phyloP scores from a whole-genome alignment of 441 rosid species.

The Cnidoscolus chayamansa region DNA sequence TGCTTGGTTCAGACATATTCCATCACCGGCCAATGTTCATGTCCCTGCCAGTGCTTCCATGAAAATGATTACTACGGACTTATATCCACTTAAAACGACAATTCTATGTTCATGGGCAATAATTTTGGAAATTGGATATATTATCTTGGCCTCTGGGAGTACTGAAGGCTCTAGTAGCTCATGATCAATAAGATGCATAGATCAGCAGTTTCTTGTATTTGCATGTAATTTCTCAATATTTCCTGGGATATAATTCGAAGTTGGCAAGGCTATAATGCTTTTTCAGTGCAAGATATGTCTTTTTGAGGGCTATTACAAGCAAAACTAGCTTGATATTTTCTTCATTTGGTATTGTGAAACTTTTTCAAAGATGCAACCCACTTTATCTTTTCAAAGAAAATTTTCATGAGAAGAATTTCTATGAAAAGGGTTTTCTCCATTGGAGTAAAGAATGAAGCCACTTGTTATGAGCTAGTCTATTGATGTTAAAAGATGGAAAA shows the following conservation, averaged over 20 bases:
- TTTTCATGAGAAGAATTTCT: slow-evolving; percentile 7
- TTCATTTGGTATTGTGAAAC: neutral
- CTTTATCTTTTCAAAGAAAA: slow-evolving; percentile 2
- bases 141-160: neutral
- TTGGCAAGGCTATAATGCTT: neutral
- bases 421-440: slow-evolving; percentile 1
- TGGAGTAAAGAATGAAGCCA: slow-evolving; percentile 10
- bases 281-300: slow-evolving; percentile 14
- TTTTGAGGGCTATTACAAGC: neutral
- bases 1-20: slow-evolving; percentile 17
- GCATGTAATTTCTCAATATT: too few relatives aligned
- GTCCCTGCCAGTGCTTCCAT: slow-evolving; percentile 8
- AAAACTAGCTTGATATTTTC: neutral
- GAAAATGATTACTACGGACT: slow-evolving; percentile 19
- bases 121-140: neutral
- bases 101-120: neutral
- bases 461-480: neutral
- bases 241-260: neutral
- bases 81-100: neutral
- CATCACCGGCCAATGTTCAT: slow-evolving; percentile 24
- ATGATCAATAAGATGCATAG: neutral
- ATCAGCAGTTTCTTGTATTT: too few relatives aligned
- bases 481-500: neutral
- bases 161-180: neutral
- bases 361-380: neutral